These are phyloP conservation scores for Acanthamoeba rhysodes DNA, from an alignment of 208 protist species.

Conservation along the genomic window DNA sequence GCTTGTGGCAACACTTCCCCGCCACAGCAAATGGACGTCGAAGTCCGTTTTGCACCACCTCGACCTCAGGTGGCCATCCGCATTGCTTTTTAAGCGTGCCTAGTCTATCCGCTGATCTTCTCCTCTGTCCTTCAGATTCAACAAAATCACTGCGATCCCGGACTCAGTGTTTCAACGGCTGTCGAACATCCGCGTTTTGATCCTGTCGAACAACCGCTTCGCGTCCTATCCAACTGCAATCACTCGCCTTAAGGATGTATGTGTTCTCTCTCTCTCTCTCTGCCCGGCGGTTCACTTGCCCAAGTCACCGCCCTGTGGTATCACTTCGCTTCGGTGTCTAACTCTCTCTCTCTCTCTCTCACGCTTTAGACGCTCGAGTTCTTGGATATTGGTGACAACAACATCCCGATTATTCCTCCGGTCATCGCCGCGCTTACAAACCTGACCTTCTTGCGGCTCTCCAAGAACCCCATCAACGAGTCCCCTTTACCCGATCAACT, in stretches of 20 bases:
- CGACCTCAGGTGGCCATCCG: background rate
- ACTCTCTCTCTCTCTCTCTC: background rate
- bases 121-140: background rate
- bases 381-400: conserved; percentile 45
- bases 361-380: background rate
- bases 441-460: background rate
- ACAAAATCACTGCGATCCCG: conserved; percentile 2
- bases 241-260: background rate
- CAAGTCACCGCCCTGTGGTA: too few relatives aligned
- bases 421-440: background rate
- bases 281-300: background rate
- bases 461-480: conserved; percentile 22
- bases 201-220: conserved; percentile 26
- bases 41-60: background rate
- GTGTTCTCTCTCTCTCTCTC: background rate
- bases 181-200: background rate
- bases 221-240: background rate
- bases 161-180: background rate
- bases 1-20: background rate
- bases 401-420: background rate
- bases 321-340: background rate
- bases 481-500: background rate
- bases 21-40: background rate
- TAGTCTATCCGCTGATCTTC: background rate
- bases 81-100: background rate